These are phyloP conservation scores for Spatholobus suberectus DNA, from an alignment of 306 rosid species.

Conservation along the genomic window DNA sequence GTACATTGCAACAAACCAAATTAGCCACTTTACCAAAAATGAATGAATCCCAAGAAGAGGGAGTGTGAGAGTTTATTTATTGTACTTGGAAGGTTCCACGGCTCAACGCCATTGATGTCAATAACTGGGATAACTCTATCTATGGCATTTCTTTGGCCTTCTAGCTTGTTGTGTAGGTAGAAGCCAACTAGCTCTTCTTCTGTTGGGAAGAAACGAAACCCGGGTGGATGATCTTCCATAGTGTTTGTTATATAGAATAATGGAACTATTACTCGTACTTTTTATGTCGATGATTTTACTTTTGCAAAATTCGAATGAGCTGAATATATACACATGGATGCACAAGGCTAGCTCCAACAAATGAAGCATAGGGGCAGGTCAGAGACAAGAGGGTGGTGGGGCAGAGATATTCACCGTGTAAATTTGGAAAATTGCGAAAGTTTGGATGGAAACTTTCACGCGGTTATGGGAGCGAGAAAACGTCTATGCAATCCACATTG, in stretches of 20 bases:
- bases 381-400: background rate
- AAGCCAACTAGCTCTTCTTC: constrained; percentile 84
- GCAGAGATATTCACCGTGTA: constrained; percentile 40
- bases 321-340: background rate
- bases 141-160: constrained; percentile 45
- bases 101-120: constrained; percentile 68
- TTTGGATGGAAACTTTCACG: constrained; percentile 55
- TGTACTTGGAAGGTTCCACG: constrained; percentile 79
- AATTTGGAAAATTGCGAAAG: constrained; percentile 32
- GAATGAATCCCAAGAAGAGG: background rate
- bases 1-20: too few species aligned
- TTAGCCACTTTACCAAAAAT: background rate
- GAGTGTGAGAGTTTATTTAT: background rate
- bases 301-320: background rate
- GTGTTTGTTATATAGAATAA: background rate
- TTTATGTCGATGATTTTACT: background rate
- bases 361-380: background rate
- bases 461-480: constrained; percentile 55
- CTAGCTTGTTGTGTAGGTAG: constrained; percentile 68
- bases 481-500: background rate
- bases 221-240: constrained; percentile 55
- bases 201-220: constrained; percentile 85
- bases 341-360: background rate
- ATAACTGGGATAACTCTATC: constrained; percentile 66
- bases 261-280: background rate